Evolutionary conservation across 1,139 yeast genomes (phyloP).

Genomic region (Scheffersomyces segobiensis): DNA sequence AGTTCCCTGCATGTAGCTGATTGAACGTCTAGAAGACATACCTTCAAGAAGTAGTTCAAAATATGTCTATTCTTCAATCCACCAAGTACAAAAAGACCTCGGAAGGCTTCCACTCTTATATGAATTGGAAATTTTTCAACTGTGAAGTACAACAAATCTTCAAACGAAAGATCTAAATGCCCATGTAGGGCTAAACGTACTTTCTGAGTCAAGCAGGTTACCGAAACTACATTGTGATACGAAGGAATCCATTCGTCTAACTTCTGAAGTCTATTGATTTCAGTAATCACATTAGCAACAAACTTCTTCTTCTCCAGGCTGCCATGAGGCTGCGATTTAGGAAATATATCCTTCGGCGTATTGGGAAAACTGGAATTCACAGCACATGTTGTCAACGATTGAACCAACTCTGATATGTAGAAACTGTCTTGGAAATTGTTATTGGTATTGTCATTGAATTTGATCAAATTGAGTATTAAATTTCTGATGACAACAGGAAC

Average conservation of each 20-base stretch:
- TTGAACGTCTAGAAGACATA: conserved; percentile 53
- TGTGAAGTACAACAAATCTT: conserved; percentile 54
- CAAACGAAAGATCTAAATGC: conserved; percentile 50
- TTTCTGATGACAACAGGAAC: conserved; percentile 65
- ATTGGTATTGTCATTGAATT: conserved; percentile 83
- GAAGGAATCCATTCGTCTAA: conserved; percentile 90
- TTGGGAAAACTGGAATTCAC: conserved; percentile 38
- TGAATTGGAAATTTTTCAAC: conserved; percentile 48
- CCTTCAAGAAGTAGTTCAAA: conserved; percentile 60
- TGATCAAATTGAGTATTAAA: conserved; percentile 68
- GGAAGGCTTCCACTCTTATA: conserved; percentile 68
- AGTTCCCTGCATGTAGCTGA: conserved; percentile 54
- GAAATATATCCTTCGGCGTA: conserved; percentile 17
- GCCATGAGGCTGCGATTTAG: conserved; percentile 10
- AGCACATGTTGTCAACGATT: conserved; percentile 49
- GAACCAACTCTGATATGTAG: conserved; percentile 62
- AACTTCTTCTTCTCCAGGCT: conserved; percentile 19
- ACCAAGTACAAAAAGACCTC: conserved; percentile 69
- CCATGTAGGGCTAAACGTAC: conserved; percentile 62
- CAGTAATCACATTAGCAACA: conserved; percentile 29
- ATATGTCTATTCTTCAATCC: conserved; percentile 68
- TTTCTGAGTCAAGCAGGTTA: conserved; percentile 58
- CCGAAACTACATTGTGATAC: conserved; percentile 58
- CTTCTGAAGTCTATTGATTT: conserved; percentile 72
- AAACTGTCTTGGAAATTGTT: conserved; percentile 75